Conservation (phyloP, 83 land plant species). For the Picea mariana region DNA sequence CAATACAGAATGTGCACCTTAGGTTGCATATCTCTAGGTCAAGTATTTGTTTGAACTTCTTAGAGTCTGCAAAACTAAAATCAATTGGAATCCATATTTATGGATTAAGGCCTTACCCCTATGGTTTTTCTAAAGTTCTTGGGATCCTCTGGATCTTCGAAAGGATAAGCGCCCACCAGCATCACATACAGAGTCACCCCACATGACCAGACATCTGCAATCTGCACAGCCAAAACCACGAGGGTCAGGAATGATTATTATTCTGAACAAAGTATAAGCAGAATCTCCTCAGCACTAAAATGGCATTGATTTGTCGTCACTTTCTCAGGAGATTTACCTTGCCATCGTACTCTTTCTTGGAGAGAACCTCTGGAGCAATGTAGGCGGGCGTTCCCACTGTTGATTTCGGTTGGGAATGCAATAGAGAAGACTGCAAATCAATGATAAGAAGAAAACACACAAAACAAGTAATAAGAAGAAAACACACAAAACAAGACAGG, state of each 20-base stretch:
- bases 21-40: background rate
- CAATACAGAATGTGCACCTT: background rate
- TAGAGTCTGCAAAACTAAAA: background rate
- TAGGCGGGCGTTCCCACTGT: slow-evolving; percentile 66
- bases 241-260: background rate
- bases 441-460: background rate
- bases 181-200: slow-evolving; percentile 64
- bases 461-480: background rate
- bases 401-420: slow-evolving; percentile 59
- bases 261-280: background rate
- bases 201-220: slow-evolving; percentile 72
- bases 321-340: slow-evolving; percentile 17
- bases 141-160: slow-evolving; percentile 58
- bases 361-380: slow-evolving; percentile 58
- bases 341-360: slow-evolving; percentile 49
- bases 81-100: background rate
- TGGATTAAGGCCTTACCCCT: slow-evolving; percentile 15
- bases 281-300: background rate
- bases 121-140: slow-evolving; percentile 50
- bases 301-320: too few species aligned
- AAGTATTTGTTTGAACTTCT: background rate
- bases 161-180: slow-evolving; percentile 64
- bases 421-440: slow-evolving; percentile 37
- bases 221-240: slow-evolving; percentile 20
- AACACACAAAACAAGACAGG: background rate